Conservation (phyloP, 495 filamentous ascomycete genomes). For the Entonaema liquescens region DNA sequence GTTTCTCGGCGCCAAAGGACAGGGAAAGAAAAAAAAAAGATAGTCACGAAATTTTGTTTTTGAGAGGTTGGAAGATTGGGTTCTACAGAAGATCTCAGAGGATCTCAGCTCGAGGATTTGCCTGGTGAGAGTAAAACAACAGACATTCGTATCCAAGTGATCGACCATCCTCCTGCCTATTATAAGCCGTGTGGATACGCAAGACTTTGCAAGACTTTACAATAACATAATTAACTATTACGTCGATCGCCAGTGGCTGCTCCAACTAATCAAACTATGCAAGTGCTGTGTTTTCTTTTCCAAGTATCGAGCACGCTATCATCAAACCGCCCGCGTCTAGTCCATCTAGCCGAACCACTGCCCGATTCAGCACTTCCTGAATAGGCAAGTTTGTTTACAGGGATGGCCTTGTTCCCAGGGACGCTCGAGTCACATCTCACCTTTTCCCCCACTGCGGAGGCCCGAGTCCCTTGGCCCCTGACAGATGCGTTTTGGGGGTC, state of each 20-base stretch:
- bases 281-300: conserved; percentile 16
- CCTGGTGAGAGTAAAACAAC: not conserved
- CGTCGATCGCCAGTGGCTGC: conserved; percentile 21
- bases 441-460: conserved; percentile 17
- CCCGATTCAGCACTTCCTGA: conserved; percentile 31
- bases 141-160: conserved; percentile 3
- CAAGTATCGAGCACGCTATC: conserved; percentile 28
- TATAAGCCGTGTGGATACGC: conserved; percentile 28
- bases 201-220: not conserved
- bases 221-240: conserved; percentile 1
- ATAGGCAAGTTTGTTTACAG: conserved; percentile 30
- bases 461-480: not conserved
- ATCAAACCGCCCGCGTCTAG: not conserved
- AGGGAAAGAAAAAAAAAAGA: not conserved
- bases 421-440: conserved; percentile 3
- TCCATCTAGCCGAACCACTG: conserved; percentile 21
- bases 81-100: conserved; percentile 2
- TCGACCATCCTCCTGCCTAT: conserved; percentile 34
- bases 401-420: conserved; percentile 11
- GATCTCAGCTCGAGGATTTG: not conserved
- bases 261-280: conserved; percentile 37
- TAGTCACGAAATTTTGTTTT: conserved; percentile 8
- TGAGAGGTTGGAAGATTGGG: not conserved
- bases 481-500: not conserved
- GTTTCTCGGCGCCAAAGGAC: conserved; percentile 1